Evolutionary conservation across 2,329 filamentous ascomycete species (phyloP), one percentile per base, ranked within the genome.

Genomic region (Penicillium sp.): DNA sequence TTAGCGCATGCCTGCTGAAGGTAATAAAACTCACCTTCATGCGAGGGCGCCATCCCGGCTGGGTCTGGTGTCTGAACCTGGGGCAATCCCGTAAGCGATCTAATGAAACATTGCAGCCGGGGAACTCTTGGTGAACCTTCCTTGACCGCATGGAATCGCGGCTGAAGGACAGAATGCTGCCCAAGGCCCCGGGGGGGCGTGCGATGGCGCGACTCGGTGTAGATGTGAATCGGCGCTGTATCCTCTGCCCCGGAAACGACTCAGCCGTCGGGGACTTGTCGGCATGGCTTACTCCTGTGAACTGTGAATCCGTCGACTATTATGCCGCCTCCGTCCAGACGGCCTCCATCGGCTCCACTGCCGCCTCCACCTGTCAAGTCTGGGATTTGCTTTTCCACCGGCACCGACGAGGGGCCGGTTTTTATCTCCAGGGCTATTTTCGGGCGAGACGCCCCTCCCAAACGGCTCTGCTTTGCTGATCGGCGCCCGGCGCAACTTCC

Each of bases 91-190:
- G 11, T n/a, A 11, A 27, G 11, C 25, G 10, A n/a, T 27, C 11
- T 27, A 4, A 13, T 43, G 39, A 45, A 41, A 48, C 47, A 43
- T 20, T 43, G 34, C 36, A 39, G 19, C 14, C 14, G 13, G 21
- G 31, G 29, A 32, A 16, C 14, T 28, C 23, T 26, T 33, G 7
- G 27, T 18, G 29, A 40, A 34, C 40, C 43, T 41, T 50, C 16
- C 48, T 47, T 52, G 42, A 52, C 50, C 38, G 51, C 39, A 53
- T 48, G 21, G 36, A 31, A 29, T 25, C 7, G n/a, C 33, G 41
- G 42, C 20, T 19, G 38, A 33, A 47, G 33, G 43, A 44, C 27
- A 43, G 40, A 50, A 34, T 31, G 38, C 33, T 47, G 44, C 39
- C 44, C 44, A 36, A 47, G 26, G 15, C 29, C 25, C 32, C 30